A percentile compares a stretch with the other conserved stretches of the same genome.
Conservation (phyloP, 352 stramenopile species). For the Elongisporangium prolatum region DNA sequence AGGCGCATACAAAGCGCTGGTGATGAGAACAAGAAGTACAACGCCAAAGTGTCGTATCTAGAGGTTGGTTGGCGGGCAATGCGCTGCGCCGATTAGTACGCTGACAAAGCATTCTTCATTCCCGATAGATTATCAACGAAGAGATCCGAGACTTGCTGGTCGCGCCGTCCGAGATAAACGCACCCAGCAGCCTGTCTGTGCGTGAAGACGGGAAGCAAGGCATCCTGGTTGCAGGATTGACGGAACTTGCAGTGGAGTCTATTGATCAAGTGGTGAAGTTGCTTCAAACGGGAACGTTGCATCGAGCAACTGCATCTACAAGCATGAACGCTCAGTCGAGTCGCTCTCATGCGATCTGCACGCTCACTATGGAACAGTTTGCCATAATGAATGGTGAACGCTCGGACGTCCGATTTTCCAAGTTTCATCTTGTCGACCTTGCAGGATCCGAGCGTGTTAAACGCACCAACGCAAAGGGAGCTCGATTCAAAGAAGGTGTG, state of each 20-base stretch:
- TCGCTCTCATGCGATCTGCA: conserved; percentile 89
- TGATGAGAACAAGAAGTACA: conserved; percentile 26
- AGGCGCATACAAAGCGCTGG: conserved; percentile 14
- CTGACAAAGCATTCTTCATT: background rate
- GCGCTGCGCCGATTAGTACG: too few relatives aligned
- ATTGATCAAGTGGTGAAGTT: conserved; percentile 36
- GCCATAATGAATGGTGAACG: conserved; percentile 18
- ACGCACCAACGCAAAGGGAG: conserved; percentile 80
- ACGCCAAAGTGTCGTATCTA: conserved; percentile 71
- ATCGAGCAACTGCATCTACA: conserved; percentile 60
- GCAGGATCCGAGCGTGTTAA: conserved; percentile 93
- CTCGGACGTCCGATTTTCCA: conserved; percentile 51
- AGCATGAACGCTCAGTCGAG: conserved; percentile 76
- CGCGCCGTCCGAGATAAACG: conserved; percentile 8
- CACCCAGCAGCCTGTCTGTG: conserved; percentile 44
- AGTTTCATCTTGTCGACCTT: conserved; percentile 95
- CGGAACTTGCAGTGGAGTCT: conserved; percentile 64
- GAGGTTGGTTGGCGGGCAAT: conserved; percentile 31
- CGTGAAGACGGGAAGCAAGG: conserved; percentile 89
- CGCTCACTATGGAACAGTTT: conserved; percentile 75
- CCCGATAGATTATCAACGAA: conserved; percentile 94
- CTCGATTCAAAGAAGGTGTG: conserved; percentile 88
- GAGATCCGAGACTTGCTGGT: conserved; percentile 93
- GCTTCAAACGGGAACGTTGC: conserved; percentile 35
- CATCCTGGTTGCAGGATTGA: conserved; percentile 84